Evolutionary conservation across 768 basidiomycete genomes (phyloP).

Genomic region (Inosperma sp.): DNA sequence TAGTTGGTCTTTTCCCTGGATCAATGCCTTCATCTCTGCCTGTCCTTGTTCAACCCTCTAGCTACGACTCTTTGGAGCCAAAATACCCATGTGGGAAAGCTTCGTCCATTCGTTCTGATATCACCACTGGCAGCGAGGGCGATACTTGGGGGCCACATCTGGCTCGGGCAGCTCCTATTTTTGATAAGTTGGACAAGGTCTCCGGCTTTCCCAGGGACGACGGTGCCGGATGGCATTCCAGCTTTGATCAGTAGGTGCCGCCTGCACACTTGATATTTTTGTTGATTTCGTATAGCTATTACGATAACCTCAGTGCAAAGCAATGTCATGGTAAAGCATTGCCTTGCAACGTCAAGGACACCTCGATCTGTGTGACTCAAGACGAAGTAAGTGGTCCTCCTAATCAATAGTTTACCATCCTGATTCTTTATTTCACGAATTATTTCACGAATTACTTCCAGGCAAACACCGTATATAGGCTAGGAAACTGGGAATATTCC

Average conservation of each 20-base stretch:
- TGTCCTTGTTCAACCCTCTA: constrained; percentile 37
- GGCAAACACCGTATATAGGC: constrained; percentile 45
- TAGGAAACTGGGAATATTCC: constrained; percentile 60
- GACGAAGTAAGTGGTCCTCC: constrained; percentile 28
- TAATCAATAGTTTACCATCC: constrained; percentile 9
- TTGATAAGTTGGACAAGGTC: constrained; percentile 38
- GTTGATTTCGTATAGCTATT: constrained; percentile 34
- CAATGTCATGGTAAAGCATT: constrained; percentile 44
- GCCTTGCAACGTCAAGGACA: constrained; percentile 44
- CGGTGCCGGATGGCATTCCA: constrained; percentile 44
- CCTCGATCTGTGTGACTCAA: constrained; percentile 40
- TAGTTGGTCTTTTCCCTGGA: constrained; percentile 42
- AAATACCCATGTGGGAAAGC: constrained; percentile 40
- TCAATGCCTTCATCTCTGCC: constrained; percentile 25
- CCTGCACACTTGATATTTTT: background rate
- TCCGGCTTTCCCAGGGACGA: constrained; percentile 39
- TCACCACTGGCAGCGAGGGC: constrained; percentile 36
- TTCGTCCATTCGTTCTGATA: constrained; percentile 28
- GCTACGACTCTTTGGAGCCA: constrained; percentile 47
- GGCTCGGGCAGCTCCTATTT: constrained; percentile 33
- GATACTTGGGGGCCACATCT: constrained; percentile 41
- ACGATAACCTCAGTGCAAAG: constrained; percentile 48
- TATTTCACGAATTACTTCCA: constrained; percentile 27
- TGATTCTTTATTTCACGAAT: background rate
- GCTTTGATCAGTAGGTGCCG: constrained; percentile 44